Base-by-base conservation (phyloP, 2,329 filamentous ascomycete genomes). In the Calonectria pauciramosa region DNA sequence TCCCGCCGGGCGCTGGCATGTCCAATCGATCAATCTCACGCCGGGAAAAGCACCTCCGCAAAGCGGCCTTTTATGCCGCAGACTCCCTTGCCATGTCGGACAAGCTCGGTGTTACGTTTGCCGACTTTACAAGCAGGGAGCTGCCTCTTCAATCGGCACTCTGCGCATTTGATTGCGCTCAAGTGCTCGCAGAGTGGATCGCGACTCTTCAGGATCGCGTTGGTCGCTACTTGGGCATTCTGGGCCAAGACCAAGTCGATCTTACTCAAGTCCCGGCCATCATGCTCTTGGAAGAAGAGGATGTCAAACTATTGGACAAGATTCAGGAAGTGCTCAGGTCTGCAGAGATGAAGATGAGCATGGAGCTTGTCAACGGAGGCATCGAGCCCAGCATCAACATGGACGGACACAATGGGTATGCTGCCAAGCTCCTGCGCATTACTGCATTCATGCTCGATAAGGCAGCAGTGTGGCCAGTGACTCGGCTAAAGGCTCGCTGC, bases 51-150 rank as follows among this genome's bases (percentile, higher is more conserved):
- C 95, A 98, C 81, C 89, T 99, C 26, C 93, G 96, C 54, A 97
- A 96, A 83, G 97, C 97, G n/a, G 97, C 96, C 0, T 97, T 96
- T 82, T 98, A 98, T 82, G 97, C 97, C 1, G 96, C 95, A 1
- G 96, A 98, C 83, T 98, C 96, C 0, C 90, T 99, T 11, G 92
- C 93, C 34, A 97, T 97, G 92, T 94, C 95, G 2, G 94, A 97
- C 83, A 96, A 94, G 82, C 90, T 97, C 16, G 95, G 95, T 1
- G 92, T 96, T 34, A 95, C 95, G 0, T 97, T 96, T 85, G 93
- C 94, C 10, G 96, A 98, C 76, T 93, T 95, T 75, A 94, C 93
- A 1, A 96, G 94, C 68, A 91, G 95, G 56, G 96, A 98, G 82
- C 89, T 99, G 16, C 96, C 97, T 0, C 91, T 98, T 49, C 96